Percentiles rank a stretch among this genome's conserved stretches.
Evolutionary conservation across 257 asterid species (phyloP).

Genomic region (Solanum tacnaense): DNA sequence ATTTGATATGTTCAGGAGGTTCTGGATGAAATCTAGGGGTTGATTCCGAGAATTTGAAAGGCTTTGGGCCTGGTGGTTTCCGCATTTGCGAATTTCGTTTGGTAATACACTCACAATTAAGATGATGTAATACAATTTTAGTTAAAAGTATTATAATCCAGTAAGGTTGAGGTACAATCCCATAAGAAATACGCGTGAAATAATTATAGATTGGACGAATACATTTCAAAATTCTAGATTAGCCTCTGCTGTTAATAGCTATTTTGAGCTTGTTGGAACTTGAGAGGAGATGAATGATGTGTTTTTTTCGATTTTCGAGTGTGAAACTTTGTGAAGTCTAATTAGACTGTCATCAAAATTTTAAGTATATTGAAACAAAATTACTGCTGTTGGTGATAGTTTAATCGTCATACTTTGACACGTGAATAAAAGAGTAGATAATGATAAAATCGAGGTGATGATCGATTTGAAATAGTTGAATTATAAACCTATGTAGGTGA

Average conservation of each 20-base stretch:
- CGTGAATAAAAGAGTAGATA: neutral
- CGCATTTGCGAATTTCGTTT: too few species aligned
- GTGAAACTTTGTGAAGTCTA: neutral
- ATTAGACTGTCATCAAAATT: neutral
- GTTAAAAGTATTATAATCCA: too few species aligned
- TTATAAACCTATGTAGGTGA: neutral
- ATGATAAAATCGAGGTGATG: neutral
- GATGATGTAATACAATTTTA: too few species aligned
- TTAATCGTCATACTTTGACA: too few species aligned
- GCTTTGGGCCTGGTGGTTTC: too few species aligned
- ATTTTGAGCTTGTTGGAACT: neutral
- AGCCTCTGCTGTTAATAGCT: neutral
- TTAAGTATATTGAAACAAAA: neutral
- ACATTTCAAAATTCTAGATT: neutral
- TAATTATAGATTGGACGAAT: too few species aligned
- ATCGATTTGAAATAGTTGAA: neutral
- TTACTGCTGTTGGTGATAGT: neutral
- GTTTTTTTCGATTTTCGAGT: neutral
- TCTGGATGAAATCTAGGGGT: too few species aligned
- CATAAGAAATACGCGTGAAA: too few species aligned
- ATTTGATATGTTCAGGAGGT: too few species aligned
- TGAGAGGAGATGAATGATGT: neutral
- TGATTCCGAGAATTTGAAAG: too few species aligned
- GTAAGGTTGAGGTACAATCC: too few species aligned
- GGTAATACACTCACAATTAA: too few species aligned